Evolutionary conservation across 148 eudicot species (phyloP).

Genomic region (Spergularia marina): DNA sequence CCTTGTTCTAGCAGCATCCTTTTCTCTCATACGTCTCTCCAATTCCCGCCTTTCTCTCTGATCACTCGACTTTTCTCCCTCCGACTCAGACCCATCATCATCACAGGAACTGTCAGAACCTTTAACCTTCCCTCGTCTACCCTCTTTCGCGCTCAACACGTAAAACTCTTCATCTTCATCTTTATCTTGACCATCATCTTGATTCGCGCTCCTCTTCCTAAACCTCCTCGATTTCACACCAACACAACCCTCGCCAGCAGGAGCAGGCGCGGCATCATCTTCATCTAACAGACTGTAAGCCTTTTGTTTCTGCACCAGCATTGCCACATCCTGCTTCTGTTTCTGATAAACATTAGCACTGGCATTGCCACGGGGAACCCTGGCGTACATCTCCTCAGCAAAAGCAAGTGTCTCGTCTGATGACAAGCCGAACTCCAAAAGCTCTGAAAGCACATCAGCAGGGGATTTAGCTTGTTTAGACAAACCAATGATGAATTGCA

Average conservation of each 20-base stretch:
- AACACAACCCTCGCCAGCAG: too few relatives aligned
- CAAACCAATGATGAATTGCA: background rate
- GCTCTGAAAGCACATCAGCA: background rate
- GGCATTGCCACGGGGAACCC: background rate
- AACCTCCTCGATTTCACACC: background rate
- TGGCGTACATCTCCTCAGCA: background rate
- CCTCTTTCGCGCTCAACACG: background rate
- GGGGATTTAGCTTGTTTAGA: background rate
- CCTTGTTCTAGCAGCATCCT: constrained; percentile 71
- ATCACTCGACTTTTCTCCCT: constrained; percentile 79
- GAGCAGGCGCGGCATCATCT: too few relatives aligned
- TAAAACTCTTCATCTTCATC: background rate
- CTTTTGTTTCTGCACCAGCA: background rate
- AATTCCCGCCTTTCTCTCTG: constrained; percentile 78
- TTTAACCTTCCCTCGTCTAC: too few relatives aligned
- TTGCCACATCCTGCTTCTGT: background rate
- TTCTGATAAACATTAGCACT: background rate
- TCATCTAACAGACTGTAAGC: too few relatives aligned
- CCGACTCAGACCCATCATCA: constrained; percentile 38
- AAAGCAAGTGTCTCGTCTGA: background rate
- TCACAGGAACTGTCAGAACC: too few relatives aligned
- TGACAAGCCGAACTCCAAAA: background rate
- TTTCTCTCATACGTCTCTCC: constrained; percentile 61
- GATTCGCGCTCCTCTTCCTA: background rate
- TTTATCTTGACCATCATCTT: background rate